phyloP scores from a whole-genome alignment of 352 stramenopile species.

The Thraustotheca clavata region DNA sequence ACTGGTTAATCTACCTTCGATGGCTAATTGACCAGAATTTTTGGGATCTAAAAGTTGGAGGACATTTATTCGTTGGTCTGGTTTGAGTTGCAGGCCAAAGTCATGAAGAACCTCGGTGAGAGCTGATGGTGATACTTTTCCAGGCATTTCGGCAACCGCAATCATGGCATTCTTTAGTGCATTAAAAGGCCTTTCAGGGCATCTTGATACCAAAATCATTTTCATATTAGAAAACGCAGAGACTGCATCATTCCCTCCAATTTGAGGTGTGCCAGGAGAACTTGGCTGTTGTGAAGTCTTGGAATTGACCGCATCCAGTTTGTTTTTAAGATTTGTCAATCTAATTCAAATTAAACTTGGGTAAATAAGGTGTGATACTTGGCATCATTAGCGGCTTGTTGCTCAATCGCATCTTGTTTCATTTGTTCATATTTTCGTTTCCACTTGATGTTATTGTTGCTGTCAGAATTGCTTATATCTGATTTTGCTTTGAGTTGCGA shows the following conservation, averaged over 20 bases:
- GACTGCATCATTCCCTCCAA: no score
- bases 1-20: not conserved
- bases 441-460: slow-evolving; percentile 11
- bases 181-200: slow-evolving; percentile 10
- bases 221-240: not conserved
- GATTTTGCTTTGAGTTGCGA: not conserved
- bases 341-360: not conserved
- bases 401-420: not conserved
- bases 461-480: not conserved
- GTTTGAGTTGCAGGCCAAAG: slow-evolving; percentile 12
- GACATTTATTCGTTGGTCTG: slow-evolving; percentile 2
- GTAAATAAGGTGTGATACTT: not conserved
- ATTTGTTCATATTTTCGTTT: slow-evolving; percentile 19
- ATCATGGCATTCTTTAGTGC: slow-evolving; percentile 20
- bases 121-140: not conserved
- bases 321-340: not conserved
- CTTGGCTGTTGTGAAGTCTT: not conserved
- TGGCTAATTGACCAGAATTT: not conserved
- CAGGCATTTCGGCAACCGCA: not conserved
- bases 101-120: slow-evolving; percentile 18
- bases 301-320: not conserved
- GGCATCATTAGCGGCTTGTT: not conserved
- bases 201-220: not conserved
- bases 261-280: no score
- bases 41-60: slow-evolving; percentile 3